These are phyloP conservation scores for Russula sp. DNA, from an alignment of 768 basidiomycete genomes.

Conservation along the genomic window DNA sequence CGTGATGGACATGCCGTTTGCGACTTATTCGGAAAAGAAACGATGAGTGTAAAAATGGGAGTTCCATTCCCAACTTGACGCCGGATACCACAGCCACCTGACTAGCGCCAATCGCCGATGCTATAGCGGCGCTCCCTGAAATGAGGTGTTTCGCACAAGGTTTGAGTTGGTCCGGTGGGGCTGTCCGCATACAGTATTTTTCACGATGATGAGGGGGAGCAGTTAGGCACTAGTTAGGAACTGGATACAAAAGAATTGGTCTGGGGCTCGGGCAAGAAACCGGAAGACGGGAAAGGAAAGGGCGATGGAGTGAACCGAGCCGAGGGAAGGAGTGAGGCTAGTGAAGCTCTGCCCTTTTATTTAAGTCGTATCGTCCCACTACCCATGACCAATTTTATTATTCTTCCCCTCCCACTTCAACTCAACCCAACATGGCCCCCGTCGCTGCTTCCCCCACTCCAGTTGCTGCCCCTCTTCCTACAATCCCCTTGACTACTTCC, in stretches of 20 bases:
- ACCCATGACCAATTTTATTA: neutral
- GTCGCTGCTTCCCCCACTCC: constrained; percentile 9
- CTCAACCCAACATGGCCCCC: constrained; percentile 6
- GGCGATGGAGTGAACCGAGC: no score
- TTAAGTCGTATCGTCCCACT: neutral
- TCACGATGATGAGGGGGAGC: neutral
- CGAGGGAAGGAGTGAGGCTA: no score
- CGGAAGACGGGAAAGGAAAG: neutral
- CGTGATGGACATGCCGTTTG: neutral
- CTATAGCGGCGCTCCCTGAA: no score
- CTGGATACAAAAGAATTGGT: neutral
- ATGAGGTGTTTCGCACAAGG: neutral
- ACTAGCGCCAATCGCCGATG: neutral
- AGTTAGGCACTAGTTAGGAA: neutral
- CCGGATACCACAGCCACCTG: neutral
- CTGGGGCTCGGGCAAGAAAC: neutral
- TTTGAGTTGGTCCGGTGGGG: neutral
- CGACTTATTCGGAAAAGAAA: neutral
- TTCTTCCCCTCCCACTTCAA: neutral
- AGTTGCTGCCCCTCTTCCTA: neutral
- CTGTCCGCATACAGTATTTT: neutral
- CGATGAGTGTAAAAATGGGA: neutral
- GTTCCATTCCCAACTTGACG: neutral
- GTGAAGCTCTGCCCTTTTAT: neutral
- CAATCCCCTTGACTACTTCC: neutral